These are phyloP conservation scores for Cordyceps militaris DNA, from an alignment of 2,329 filamentous ascomycete genomes.

Conservation along the genomic window DNA sequence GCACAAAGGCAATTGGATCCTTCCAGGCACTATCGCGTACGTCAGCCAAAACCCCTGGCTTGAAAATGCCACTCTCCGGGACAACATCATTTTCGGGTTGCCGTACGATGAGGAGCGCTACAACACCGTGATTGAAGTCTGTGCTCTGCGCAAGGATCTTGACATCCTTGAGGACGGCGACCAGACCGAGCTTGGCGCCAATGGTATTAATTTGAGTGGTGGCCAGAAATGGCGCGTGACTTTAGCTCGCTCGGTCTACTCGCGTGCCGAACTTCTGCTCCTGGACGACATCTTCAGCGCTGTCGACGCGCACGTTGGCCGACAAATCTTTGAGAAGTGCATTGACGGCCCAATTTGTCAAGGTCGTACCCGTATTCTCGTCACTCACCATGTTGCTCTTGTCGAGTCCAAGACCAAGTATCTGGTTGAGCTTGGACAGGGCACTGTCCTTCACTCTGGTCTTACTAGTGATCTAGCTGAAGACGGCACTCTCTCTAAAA, in stretches of 20 bases:
- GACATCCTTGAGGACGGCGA: conserved; percentile 72
- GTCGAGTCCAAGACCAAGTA: conserved; percentile 66
- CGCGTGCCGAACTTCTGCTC: conserved; percentile 66
- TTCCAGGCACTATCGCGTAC: conserved; percentile 63
- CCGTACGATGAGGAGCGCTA: conserved; percentile 65
- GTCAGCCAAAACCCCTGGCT: conserved; percentile 81
- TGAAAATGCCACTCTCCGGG: conserved; percentile 69
- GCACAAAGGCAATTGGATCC: conserved; percentile 58
- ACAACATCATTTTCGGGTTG: conserved; percentile 73
- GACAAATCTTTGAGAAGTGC: conserved; percentile 71
- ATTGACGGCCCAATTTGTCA: conserved; percentile 62
- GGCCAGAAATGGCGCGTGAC: conserved; percentile 80
- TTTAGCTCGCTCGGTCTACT: conserved; percentile 73
- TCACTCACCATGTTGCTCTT: conserved; percentile 72
- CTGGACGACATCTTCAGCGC: conserved; percentile 82
- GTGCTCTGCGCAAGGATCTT: conserved; percentile 68
- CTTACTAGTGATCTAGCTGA: conserved; percentile 56
- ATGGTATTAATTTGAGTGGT: conserved; percentile 77
- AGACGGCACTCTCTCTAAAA: conserved; percentile 48
- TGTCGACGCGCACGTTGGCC: conserved; percentile 73
- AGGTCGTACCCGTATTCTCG: conserved; percentile 67
- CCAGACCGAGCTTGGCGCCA: conserved; percentile 73
- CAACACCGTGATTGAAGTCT: conserved; percentile 61
- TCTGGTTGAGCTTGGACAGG: conserved; percentile 65
- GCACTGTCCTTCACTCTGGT: conserved; percentile 57